Base-by-base conservation (phyloP, 192 early-diverging fungal genomes). In the Coemansia sp. region DNA sequence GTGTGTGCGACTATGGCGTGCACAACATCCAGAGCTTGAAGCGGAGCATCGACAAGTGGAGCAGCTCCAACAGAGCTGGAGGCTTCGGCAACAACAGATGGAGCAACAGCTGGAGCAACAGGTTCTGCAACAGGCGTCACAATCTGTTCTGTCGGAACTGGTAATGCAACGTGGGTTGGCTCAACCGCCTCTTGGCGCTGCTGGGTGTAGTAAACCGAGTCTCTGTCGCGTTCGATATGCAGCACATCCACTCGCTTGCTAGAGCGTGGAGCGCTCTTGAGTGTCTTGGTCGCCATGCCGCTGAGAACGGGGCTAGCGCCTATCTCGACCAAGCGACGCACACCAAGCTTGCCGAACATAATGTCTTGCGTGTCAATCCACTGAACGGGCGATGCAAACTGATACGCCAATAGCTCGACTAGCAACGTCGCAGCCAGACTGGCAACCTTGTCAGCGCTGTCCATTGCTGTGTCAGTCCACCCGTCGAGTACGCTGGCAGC, bases 311-410 rank as follows among this genome's bases (percentile, higher is more conserved):
- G 91, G 60, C 84, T 84, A 15, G 91, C 89, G 43, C 95, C 95
- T 24, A 95, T 82, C 68, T 97, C 95, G 48, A 94, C 89, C 53
- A 94, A 56, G 32, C 92, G 88, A 54, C 87, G 83, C 50, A 94
- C 86, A 22, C 88, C 76, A 73, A 84, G 88, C 59, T 86, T 75
- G 65, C 14, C 19, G 6, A 97, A 90, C 53, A 97, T 80, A 50
- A 83, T 74, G 61, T 95, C 91, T 72, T 97, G 94, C 32, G 94
- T 97, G 65, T 94, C 89, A 62, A 97, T 95, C 94, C 94, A 97
- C 68, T 91, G 86, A 24, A 97, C 94, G 36, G 94, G 88, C 43
- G 86, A 90, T 14, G 94, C 93, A 69, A 97, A 93, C 81, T 97
- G 94, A 70, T 95, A 91, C 17, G 94, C 92, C 10, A 97, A 75